These are phyloP conservation scores for Dendrothele bispora DNA, from an alignment of 768 basidiomycete genomes.

Conservation along the genomic window DNA sequence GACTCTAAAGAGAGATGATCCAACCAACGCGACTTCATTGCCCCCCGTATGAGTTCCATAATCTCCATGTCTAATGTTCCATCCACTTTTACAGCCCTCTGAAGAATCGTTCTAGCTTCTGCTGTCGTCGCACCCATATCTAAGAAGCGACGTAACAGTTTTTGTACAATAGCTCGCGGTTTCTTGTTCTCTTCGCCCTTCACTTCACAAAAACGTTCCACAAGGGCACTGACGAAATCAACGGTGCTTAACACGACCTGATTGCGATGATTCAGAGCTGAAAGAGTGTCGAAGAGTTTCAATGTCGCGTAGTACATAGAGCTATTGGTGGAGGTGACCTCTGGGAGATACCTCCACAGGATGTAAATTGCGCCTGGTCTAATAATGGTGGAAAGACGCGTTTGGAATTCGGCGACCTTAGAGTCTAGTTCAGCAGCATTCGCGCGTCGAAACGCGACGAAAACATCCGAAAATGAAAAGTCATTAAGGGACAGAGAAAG, in stretches of 20 bases:
- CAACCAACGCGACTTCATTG: constrained; percentile 77
- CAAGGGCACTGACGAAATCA: constrained; percentile 53
- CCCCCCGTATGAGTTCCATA: constrained; percentile 67
- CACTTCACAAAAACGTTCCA: constrained; percentile 42
- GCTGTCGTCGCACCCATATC: constrained; percentile 72
- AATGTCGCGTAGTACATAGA: constrained; percentile 53
- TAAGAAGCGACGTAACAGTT: constrained; percentile 64
- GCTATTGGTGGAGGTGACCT: constrained; percentile 30
- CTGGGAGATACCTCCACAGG: constrained; percentile 51
- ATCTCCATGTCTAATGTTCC: constrained; percentile 61
- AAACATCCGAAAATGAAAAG: constrained; percentile 56
- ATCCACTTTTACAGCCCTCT: constrained; percentile 48
- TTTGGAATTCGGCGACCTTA: constrained; percentile 40
- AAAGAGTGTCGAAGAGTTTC: constrained; percentile 64
- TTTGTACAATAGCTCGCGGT: constrained; percentile 58
- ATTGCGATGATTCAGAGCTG: constrained; percentile 64
- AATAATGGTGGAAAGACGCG: constrained; percentile 44
- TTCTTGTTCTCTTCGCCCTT: constrained; percentile 30
- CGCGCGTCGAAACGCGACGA: constrained; percentile 42
- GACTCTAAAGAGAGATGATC: constrained; percentile 73
- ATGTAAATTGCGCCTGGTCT: constrained; percentile 63
- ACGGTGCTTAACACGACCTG: constrained; percentile 63
- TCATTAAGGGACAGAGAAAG: constrained; percentile 68
- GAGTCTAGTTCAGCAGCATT: constrained; percentile 37
- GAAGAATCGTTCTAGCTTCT: constrained; percentile 66